Percentiles rank a stretch among this genome's conserved stretches.
Evolutionary conservation across 176 grass and related monocot genomes (phyloP).

Genomic region (Carex pumila): DNA sequence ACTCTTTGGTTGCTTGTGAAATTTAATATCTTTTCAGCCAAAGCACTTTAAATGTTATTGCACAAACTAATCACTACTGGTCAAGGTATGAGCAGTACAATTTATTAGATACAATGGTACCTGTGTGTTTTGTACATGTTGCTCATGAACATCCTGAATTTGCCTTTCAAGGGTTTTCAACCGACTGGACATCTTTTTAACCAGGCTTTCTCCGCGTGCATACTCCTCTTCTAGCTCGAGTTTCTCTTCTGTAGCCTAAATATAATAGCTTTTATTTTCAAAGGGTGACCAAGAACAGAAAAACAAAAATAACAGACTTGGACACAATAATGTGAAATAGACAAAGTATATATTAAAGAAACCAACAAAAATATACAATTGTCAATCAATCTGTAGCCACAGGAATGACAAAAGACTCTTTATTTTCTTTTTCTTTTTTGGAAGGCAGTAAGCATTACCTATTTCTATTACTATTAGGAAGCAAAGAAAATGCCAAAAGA

Average conservation of each 20-base stretch:
- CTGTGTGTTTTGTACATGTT: constrained; percentile 61
- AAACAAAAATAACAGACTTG: background rate
- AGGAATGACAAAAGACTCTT: background rate
- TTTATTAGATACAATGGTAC: constrained; percentile 19
- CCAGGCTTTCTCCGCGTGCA: constrained; percentile 36
- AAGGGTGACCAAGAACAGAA: background rate
- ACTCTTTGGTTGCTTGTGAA: background rate
- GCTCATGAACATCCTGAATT: constrained; percentile 56
- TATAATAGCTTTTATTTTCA: constrained; percentile 8
- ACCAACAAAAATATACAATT: background rate
- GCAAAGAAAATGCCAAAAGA: background rate
- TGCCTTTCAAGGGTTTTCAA: constrained; percentile 58
- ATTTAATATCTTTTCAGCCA: background rate
- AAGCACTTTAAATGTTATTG: background rate
- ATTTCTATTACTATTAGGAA: background rate
- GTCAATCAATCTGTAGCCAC: background rate
- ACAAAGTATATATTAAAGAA: background rate
- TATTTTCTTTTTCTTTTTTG: background rate
- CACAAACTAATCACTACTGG: background rate
- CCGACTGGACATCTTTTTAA: constrained; percentile 43
- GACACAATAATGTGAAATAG: background rate
- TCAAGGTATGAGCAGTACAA: background rate
- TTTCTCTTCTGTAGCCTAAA: constrained; percentile 60
- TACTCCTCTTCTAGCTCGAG: constrained; percentile 61
- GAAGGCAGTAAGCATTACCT: background rate